Base-by-base conservation (phyloP, 2,329 filamentous ascomycete species). In the Aspergillus sojae region DNA sequence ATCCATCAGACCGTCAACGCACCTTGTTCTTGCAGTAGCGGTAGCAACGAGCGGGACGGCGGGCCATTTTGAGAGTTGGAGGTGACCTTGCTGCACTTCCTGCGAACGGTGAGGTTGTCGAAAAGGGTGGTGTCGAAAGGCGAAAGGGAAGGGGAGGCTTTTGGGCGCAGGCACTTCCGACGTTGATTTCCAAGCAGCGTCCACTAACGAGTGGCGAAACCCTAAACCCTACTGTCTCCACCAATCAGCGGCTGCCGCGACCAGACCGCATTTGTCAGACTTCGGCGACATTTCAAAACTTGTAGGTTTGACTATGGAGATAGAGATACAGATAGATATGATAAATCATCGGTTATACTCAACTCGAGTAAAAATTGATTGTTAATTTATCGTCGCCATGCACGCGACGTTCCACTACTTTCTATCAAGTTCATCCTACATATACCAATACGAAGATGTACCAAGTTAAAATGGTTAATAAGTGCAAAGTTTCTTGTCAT, bases 1-100 rank as follows among this genome's bases (percentile, higher is more conserved):
- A 68, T 46, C 60, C 62, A 62, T 39, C 32, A 55, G 9, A 39
- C 32, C 52, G 52, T 68, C 65, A 57, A 66, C 91, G 85, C 82
- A 96, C 93, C 93, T 97, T 97, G 91, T 98, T 99, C 93, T 99
- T 99, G 94, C 95, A 99, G 92, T 99, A 99, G 82, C 95, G 91
- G 90, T 97, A 99, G 88, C 95, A 99, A 88, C 95, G 92, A 81
- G 95, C 95, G 81, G 95, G 95, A 91, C 95, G 93, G 85, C 95
- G 93, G 81, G 95, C 95, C 95, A 99, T 99, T 88, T 90, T 94
- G 90, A 90, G 88, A 80, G 81, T 80, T 82, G 81, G 81, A 82
- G 79, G 82, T 78, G 74, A 73, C 77, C 72, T 71, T 67, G 70
- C 69, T 74, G 80, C 79, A 80, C 77, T 82, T 82, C 78, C 75